These are phyloP conservation scores for Coniochaeta ligniaria DNA, from an alignment of 2,329 filamentous ascomycete species.

Conservation along the genomic window DNA sequence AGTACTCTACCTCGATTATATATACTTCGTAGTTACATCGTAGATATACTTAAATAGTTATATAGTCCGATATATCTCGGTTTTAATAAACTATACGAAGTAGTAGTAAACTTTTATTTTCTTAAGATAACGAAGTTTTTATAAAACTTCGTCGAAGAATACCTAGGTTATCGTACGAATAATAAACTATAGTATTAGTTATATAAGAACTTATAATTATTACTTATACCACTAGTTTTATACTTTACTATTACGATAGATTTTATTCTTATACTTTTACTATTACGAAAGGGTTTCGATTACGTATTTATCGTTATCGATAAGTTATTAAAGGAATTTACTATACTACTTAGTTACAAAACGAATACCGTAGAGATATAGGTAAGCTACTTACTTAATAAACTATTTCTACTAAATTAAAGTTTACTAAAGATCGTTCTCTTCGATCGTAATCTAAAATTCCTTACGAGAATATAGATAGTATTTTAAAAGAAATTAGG, in stretches of 20 bases:
- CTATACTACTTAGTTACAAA: neutral
- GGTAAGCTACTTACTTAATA: neutral
- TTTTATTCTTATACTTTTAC: neutral
- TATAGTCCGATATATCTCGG: too few species aligned
- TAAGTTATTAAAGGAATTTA: neutral
- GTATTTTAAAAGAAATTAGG: neutral
- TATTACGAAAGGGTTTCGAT: neutral
- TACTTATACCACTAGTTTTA: neutral
- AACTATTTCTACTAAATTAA: neutral
- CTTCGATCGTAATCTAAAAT: neutral
- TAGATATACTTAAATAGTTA: too few species aligned
- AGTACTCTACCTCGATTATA: too few species aligned
- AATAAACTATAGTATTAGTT: neutral
- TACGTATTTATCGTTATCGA: neutral
- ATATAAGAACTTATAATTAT: neutral
- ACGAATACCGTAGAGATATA: neutral
- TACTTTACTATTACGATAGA: neutral
- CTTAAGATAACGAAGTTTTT: too few species aligned
- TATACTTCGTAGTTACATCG: too few species aligned
- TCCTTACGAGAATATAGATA: neutral
- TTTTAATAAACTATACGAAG: too few species aligned
- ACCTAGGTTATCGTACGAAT: too few species aligned
- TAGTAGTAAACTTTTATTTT: too few species aligned
- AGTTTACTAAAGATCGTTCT: neutral
- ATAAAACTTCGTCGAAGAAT: too few species aligned